Base-by-base conservation (phyloP, 352 stramenopile species). In the Phytopythium ostracodes region DNA sequence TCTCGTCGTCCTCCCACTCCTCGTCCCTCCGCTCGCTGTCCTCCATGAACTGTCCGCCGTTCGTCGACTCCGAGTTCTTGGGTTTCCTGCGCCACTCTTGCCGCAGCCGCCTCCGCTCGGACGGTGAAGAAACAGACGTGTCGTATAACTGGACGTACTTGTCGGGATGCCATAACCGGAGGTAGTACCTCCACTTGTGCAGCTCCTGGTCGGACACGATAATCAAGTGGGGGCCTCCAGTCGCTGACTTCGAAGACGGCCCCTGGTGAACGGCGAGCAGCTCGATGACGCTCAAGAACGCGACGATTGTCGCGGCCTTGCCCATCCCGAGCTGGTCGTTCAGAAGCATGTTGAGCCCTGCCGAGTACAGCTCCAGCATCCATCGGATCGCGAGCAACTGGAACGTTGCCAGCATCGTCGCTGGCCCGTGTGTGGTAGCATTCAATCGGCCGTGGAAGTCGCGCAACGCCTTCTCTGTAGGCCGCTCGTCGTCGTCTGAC, bases 281-380 rank as follows among this genome's bases (percentile, higher is more conserved):
- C 20, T 81, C 67, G 25, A 91, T 63, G 10, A 86, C 65, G 25
- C 68, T 73, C n/a, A 96, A 67, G 63, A 94, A 95, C 6, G 82
- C 79, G 29, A 86, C 77, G 27, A 94, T 77, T 2, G 81, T 91
- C 9, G 79, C 75, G 11, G 84, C 81, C 59, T 95, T 94, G n/a
- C 86, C 88, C 75, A 94, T 93, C 22, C 88, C 88, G 11, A 94
- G 63, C 43, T 96, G 86, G 47, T 96, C 88, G 62, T 94, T 94
- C 38, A 96, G 52, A 56, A 96, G 70, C 35, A 91, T 71, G 62
- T 94, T 92, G 22, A 84, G 70, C 0, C 75, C 78, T 25, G 66
- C 75, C 11, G 76, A 75, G 43, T 81, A 89, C 53, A 96, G 71
- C 42, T 88, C 76, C 20, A 91, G 51, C 80, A 96, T 92, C 81